Evolutionary conservation across 306 rosid genomes (phyloP), one percentile per base, ranked within the genome.

Genomic region (Arachis stenosperma): DNA sequence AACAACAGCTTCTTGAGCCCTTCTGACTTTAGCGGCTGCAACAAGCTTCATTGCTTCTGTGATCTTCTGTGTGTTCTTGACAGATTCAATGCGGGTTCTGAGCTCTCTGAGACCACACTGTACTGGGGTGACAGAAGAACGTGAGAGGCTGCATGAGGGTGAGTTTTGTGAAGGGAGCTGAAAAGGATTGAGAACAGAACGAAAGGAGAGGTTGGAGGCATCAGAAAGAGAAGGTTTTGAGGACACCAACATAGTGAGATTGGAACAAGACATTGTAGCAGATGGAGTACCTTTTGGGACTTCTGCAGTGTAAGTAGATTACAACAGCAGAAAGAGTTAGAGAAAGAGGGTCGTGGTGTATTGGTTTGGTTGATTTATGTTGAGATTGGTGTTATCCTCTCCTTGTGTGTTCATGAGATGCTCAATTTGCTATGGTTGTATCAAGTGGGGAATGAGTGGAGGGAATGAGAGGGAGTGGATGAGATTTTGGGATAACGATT

Each of bases 31-130:
- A 4, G 97, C 98, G 7, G 98, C 98, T 0, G 98, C 96, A 6
- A 92, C 98, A 50, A 92, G 98, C 86, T 92, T 92, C 96, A 90
- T 92, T 60, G 98, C 98, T 80, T 92, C 98, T 0, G 98, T 92
- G 70, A 92, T 92, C 75, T 92, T 92, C 88, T 88, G 96, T 46
- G 98, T 92, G 83, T 85, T 92, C 64, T 84, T 90, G 0, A 92
- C 98, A 0, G 96, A 92, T 0, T 71, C 86, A 47, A 92, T 90
- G 36, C 98, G 91, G 0, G 74, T 86, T 9, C 95, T 81, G 67
- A 92, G 93, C 65, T 92, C 98, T 27, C 91, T 84, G 48, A 92
- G 91, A 4, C 90, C 78, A 37, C 96, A 92, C 60, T 86, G 96
- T 60, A 89, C 53, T 2, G 85, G 81, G 50, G 87, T 27, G 0